Base-by-base conservation (phyloP, 371 early-diverging fungal species). In the Zopfochytrium polystomum region DNA sequence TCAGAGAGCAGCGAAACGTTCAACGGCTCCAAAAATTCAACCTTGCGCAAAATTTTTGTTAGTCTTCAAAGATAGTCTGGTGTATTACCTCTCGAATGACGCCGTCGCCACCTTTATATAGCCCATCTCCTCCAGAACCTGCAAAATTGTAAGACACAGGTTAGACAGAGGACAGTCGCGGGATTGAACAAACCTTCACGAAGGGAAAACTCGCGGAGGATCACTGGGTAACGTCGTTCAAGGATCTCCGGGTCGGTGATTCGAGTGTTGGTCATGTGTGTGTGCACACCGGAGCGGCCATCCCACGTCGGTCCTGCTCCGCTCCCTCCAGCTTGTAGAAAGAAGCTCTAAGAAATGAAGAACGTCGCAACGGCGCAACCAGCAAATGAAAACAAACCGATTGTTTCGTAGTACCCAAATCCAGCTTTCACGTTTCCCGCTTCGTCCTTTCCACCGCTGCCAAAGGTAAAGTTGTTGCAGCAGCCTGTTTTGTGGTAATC, bases 401-500 rank as follows among this genome's bases (percentile, higher is more conserved):
- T 91, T 1, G 95, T 94, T 72, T 96, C 98, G 72, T 96, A 96
- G 63, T 95, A 97, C 11, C 96, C 96, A 87, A 91, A 97, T 6
- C 93, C 91, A 0, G 85, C 82, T 29, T 55, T 62, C 29, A 67
- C 71, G 26, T 66, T 42, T 25, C 66, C 69, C 27, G 63, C 63
- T 50, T 65, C 60, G 33, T 78, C 71, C 9, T 80, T 47, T 7
- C 65, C 63, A 35, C 84, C 86, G 29, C 84, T 84, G 4, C 98
- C 98, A 73, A 96, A 97, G 0, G 98, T 95, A 53, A 96, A 74
- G 69, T 97, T 97, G 77, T 96, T 97, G 79, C 89, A 90, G 66
- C 90, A 91, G 1, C 96, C 63, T 56, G 0, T 42, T 2, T 22
- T 0, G 32, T 15, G 25, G 33, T 52, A 33, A n/a, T 42, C 43